Conservation (phyloP, 306 rosid genomes). For the Corylus heterophylla region DNA sequence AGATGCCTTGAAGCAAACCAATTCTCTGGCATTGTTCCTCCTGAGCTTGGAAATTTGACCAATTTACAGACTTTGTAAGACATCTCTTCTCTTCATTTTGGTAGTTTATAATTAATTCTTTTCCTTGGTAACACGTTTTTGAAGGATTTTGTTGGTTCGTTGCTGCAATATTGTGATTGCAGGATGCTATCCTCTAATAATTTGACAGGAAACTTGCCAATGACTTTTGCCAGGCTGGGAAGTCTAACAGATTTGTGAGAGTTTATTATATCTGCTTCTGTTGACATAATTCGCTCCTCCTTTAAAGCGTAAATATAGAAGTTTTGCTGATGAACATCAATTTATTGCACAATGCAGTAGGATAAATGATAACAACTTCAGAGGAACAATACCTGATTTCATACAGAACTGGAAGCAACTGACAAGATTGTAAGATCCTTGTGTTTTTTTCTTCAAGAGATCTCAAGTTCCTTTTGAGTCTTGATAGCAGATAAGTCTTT, state of each 20-base stretch:
- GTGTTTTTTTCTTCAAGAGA: neutral
- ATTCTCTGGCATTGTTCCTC: conserved; percentile 67
- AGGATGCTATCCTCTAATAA: conserved; percentile 82
- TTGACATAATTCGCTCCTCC: conserved; percentile 6
- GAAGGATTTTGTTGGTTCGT: conserved; percentile 22
- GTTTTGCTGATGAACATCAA: conserved; percentile 11
- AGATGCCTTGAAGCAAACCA: conserved; percentile 81
- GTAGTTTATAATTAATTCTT: neutral
- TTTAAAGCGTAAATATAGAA: neutral
- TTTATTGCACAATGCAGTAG: conserved; percentile 56
- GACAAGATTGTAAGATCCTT: conserved; percentile 61
- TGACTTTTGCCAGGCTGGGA: conserved; percentile 47
- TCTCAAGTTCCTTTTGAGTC: conserved; percentile 12
- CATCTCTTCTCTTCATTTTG: conserved; percentile 21
- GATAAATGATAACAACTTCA: conserved; percentile 71
- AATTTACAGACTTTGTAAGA: conserved; percentile 65
- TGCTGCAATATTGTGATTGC: conserved; percentile 26
- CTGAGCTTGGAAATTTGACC: conserved; percentile 62
- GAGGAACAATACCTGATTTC: conserved; percentile 67
- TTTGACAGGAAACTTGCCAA: conserved; percentile 64
- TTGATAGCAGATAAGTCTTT: neutral
- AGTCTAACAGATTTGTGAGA: conserved; percentile 67
- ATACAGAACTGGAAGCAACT: conserved; percentile 71
- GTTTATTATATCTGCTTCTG: conserved; percentile 10
- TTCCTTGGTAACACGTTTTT: conserved; percentile 11